Evolutionary conservation across 1,284 basidiomycete species (phyloP).

Genomic region (Paramarasmius palmivorus): DNA sequence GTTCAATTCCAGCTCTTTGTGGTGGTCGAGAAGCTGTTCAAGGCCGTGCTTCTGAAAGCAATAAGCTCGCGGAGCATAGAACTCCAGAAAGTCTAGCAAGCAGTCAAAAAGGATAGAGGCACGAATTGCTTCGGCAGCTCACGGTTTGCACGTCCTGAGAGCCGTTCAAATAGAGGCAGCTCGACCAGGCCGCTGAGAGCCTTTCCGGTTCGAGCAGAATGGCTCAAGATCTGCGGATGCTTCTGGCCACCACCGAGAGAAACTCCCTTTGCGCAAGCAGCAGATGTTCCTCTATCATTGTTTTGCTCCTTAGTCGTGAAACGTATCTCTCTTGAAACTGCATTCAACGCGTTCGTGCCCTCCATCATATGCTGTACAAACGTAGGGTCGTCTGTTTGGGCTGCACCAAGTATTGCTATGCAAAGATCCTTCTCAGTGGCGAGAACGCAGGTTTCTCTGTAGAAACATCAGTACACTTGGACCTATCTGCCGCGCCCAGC

Average conservation of each 20-base stretch:
- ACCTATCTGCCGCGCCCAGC: no score
- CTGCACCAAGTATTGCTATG: not conserved
- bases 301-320: not conserved
- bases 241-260: conserved; percentile 8
- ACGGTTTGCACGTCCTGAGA: no score
- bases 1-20: not conserved
- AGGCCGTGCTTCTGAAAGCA: not conserved
- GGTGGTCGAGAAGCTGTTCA: not conserved
- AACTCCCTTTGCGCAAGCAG: not conserved
- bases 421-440: not conserved
- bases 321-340: not conserved
- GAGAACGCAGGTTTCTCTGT: not conserved
- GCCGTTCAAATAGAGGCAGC: not conserved
- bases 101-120: no score
- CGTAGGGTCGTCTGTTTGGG: no score
- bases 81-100: not conserved
- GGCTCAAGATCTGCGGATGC: not conserved
- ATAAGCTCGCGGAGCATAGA: not conserved
- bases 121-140: no score
- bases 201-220: not conserved
- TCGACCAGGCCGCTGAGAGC: not conserved
- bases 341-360: not conserved
- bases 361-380: not conserved
- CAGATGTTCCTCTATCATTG: not conserved
- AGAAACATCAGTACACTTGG: not conserved